Conservation (phyloP, 2,329 filamentous ascomycete species). For the Colletotrichum sp. region DNA sequence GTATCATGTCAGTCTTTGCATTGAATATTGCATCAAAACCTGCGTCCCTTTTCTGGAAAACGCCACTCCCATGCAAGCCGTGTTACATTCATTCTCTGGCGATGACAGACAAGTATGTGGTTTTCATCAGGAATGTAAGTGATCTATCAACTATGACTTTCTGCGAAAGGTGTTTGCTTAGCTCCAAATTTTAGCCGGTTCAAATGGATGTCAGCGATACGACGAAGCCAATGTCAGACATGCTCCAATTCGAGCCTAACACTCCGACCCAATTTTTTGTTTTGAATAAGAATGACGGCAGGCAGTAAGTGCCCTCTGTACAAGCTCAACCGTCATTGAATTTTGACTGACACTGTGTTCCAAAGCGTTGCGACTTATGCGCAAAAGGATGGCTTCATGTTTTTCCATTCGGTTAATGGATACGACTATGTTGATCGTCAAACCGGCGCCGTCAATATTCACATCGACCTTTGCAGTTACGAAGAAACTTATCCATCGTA, state of each 20-base stretch:
- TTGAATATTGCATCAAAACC: slow-evolving; percentile 16
- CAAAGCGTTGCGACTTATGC: slow-evolving; percentile 12
- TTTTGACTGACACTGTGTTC: background rate
- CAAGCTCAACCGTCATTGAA: no score
- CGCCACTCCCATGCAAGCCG: slow-evolving; percentile 17
- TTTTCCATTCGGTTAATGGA: slow-evolving; percentile 24
- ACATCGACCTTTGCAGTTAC: slow-evolving; percentile 25
- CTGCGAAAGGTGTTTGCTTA: background rate
- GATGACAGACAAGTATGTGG: slow-evolving; percentile 21
- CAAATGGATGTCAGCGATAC: slow-evolving; percentile 26
- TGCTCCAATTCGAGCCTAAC: slow-evolving; percentile 16
- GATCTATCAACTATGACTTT: no score
- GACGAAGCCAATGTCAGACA: slow-evolving; percentile 14
- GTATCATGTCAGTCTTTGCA: slow-evolving; percentile 15
- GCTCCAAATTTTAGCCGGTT: background rate
- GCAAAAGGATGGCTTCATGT: slow-evolving; percentile 17
- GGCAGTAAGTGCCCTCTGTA: background rate
- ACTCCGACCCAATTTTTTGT: slow-evolving; percentile 19
- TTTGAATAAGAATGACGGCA: slow-evolving; percentile 21
- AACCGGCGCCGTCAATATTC: slow-evolving; percentile 8
- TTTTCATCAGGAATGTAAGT: slow-evolving; percentile 21
- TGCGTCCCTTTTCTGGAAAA: slow-evolving; percentile 17
- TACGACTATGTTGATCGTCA: slow-evolving; percentile 22
- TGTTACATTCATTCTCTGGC: slow-evolving; percentile 22
- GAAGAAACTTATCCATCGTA: slow-evolving; percentile 9